Percentiles rank a stretch among this genome's conserved stretches.
Conservation (phyloP, 2,329 filamentous ascomycete species). For the Penicillium sp. region DNA sequence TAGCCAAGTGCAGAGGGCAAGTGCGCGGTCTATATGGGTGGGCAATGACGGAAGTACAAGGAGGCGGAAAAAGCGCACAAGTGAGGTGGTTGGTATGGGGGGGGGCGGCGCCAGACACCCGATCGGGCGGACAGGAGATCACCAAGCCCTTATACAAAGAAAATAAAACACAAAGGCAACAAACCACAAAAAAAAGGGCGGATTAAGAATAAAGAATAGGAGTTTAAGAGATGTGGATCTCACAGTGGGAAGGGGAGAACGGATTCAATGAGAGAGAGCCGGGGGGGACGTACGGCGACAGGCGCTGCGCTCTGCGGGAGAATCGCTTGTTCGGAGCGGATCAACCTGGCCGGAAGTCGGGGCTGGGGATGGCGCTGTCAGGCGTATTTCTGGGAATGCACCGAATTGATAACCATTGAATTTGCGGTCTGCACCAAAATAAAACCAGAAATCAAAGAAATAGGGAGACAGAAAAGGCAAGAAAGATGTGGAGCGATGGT, state of each 20-base stretch:
- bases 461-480: not conserved
- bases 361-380: conserved; percentile 35
- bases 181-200: conserved; percentile 7
- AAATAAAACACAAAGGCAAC: conserved; percentile 14
- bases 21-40: conserved; percentile 19
- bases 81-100: conserved; percentile 20
- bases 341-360: conserved; percentile 30
- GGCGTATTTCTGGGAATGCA: conserved; percentile 40
- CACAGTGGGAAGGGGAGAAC: conserved; percentile 25
- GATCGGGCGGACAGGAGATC: conserved; percentile 20
- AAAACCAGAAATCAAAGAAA: not conserved
- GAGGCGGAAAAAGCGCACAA: conserved; percentile 27
- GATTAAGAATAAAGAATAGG: conserved; percentile 8
- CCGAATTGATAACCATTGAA: conserved; percentile 16
- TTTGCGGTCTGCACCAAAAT: conserved; percentile 4
- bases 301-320: conserved; percentile 28
- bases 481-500: not conserved
- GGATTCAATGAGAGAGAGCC: conserved; percentile 19
- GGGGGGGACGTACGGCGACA: conserved; percentile 22
- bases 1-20: conserved; percentile 3
- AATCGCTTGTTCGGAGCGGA: conserved; percentile 43
- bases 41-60: conserved; percentile 25
- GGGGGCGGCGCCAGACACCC: conserved; percentile 21
- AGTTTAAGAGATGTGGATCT: conserved; percentile 30
- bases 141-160: conserved; percentile 15